phyloP scores from a whole-genome alignment of 2,329 filamentous ascomycete genomes.

The Scedosporium boydii region DNA sequence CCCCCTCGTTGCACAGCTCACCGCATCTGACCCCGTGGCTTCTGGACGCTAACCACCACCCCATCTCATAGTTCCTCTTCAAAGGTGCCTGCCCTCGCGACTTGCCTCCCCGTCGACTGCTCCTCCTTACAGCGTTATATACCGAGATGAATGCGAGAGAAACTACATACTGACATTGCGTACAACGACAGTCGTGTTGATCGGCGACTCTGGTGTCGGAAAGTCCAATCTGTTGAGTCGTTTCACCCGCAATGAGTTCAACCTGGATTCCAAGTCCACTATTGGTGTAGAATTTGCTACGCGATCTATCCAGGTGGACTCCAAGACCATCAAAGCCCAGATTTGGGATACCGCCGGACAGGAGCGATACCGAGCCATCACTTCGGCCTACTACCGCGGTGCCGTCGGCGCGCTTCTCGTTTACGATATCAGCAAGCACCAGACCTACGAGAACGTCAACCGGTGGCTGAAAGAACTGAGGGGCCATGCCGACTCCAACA shows the following conservation, averaged over 20 bases:
- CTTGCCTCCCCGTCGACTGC: conserved; percentile 6
- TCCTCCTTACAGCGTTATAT: not conserved
- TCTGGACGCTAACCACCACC: conserved; percentile 9
- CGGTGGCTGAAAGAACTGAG: conserved; percentile 98
- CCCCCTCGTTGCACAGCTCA: conserved; percentile 7
- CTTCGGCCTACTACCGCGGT: conserved; percentile 96
- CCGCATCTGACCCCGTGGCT: conserved; percentile 8
- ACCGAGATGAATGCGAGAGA: not conserved
- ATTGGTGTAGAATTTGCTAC: conserved; percentile 99
- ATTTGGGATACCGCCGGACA: conserved; percentile 99
- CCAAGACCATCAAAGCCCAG: conserved; percentile 99
- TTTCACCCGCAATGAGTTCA: conserved; percentile 99
- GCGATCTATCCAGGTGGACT: conserved; percentile 95
- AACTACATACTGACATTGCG: not conserved
- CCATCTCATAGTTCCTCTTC: conserved; percentile 75
- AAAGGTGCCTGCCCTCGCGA: conserved; percentile 59
- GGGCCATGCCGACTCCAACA: conserved; percentile 96
- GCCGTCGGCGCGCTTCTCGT: conserved; percentile 95
- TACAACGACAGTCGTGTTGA: conserved; percentile 71
- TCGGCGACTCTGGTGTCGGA: conserved; percentile 98
- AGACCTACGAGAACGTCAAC: conserved; percentile 98
- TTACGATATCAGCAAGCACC: conserved; percentile 99
- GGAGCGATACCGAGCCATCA: conserved; percentile 98
- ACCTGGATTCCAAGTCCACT: conserved; percentile 98
- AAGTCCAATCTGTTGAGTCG: conserved; percentile 99